These are phyloP conservation scores for Rutidosis leptorrhynchoides DNA, from an alignment of 129 eudicot species.

Conservation along the genomic window DNA sequence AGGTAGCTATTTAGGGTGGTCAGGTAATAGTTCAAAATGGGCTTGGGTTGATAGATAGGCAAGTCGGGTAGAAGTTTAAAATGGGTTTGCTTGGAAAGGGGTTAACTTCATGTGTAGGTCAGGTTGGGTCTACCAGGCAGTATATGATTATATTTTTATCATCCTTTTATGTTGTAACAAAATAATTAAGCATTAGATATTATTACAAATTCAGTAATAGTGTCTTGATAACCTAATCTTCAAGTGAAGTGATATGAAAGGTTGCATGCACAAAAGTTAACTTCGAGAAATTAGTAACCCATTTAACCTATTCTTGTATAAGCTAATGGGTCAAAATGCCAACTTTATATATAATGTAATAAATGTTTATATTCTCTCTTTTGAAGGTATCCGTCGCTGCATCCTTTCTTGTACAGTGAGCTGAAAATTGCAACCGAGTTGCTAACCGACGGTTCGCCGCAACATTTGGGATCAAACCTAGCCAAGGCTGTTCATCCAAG, in stretches of 20 bases:
- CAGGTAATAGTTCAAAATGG: not conserved
- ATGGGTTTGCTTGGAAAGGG: not conserved
- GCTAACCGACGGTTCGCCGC: slow-evolving; percentile 43
- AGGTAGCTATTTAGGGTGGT: not conserved
- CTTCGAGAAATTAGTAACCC: not conserved
- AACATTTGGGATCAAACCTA: slow-evolving; percentile 52
- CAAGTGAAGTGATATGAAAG: not conserved
- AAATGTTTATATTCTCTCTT: not conserved
- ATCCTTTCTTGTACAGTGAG: slow-evolving; percentile 70
- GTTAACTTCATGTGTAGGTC: not conserved
- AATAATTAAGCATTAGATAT: not conserved
- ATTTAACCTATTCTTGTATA: not conserved
- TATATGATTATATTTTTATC: not conserved
- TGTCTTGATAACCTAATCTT: not conserved
- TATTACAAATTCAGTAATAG: not conserved
- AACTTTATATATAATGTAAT: not conserved
- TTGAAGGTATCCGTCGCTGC: slow-evolving; percentile 84
- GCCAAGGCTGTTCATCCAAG: slow-evolving; percentile 87
- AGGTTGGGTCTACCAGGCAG: not conserved
- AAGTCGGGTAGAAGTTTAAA: not conserved
- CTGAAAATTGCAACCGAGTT: slow-evolving; percentile 80
- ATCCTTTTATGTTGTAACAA: not conserved
- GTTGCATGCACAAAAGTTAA: not conserved
- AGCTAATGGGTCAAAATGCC: not conserved
- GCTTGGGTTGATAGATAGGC: not conserved